phyloP scores from a whole-genome alignment of 2,329 filamentous ascomycete genomes.

The Drechslerella coelobrocha region DNA sequence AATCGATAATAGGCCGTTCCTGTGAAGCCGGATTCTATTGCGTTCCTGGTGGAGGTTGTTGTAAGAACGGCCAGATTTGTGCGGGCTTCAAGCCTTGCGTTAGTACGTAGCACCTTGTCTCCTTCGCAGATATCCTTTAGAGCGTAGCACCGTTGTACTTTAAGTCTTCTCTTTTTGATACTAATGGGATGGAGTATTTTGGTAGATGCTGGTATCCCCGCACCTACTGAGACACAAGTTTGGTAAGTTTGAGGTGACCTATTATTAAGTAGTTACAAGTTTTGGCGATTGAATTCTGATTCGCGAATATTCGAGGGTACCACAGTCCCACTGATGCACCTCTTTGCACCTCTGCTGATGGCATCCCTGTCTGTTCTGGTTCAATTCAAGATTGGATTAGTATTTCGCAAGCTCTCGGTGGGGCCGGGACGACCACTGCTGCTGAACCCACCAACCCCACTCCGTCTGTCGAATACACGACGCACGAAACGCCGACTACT shows the following conservation, averaged over 20 bases:
- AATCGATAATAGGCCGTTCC: conserved; percentile 18
- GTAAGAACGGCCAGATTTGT: conserved; percentile 23
- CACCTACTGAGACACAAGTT: conserved; percentile 29
- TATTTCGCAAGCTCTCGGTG: conserved; percentile 22
- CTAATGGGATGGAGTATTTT: neutral
- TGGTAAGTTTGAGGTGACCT: conserved; percentile 29
- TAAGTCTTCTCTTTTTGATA: neutral
- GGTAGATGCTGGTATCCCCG: conserved; percentile 36
- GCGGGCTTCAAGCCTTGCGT: conserved; percentile 41
- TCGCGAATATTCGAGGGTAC: neutral
- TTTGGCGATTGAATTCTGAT: neutral
- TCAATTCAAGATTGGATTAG: conserved; percentile 34
- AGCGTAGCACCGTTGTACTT: neutral
- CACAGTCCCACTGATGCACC: conserved; percentile 41
- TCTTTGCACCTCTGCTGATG: conserved; percentile 33
- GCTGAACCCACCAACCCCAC: neutral
- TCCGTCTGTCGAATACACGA: neutral
- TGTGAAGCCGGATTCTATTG: conserved; percentile 39
- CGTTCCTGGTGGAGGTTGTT: conserved; percentile 30
- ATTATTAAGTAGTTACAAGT: neutral
- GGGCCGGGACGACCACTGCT: conserved; percentile 2
- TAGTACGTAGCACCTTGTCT: conserved; percentile 17
- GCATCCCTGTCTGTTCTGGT: conserved; percentile 38
- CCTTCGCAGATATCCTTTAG: too few species aligned
- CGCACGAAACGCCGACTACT: neutral